Conservation (phyloP, 192 early-diverging fungal genomes). For the Funneliformis geosporum region DNA sequence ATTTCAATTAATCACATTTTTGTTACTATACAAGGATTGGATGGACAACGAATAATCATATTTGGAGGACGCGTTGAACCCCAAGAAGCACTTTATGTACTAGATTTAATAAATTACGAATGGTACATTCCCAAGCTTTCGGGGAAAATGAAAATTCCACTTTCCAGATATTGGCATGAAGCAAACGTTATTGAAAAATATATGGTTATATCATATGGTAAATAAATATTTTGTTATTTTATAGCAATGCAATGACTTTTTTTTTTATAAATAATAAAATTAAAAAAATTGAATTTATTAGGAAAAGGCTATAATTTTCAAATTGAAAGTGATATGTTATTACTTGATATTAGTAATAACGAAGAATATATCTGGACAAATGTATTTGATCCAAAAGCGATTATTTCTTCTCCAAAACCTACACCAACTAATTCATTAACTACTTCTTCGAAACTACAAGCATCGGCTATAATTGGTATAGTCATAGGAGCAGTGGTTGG, state of each 20-base stretch:
- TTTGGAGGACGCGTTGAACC: not conserved
- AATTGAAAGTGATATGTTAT: not conserved
- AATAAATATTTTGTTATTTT: not conserved
- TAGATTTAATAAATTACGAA: not conserved
- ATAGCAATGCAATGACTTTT: too few relatives aligned
- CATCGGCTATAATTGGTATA: too few relatives aligned
- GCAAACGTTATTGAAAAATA: not conserved
- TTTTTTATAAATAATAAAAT: too few relatives aligned
- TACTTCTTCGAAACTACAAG: too few relatives aligned
- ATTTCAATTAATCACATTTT: not conserved
- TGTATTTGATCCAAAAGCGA: not conserved
- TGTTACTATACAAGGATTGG: not conserved
- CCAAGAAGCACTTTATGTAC: not conserved
- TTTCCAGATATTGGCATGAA: not conserved
- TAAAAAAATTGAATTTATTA: not conserved
- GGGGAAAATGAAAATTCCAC: not conserved
- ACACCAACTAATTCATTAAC: too few relatives aligned
- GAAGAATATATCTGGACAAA: not conserved
- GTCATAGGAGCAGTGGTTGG: too few relatives aligned
- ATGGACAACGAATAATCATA: not conserved
- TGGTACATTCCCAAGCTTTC: not conserved
- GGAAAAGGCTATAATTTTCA: not conserved
- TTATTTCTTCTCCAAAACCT: not conserved
- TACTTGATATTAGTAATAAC: not conserved
- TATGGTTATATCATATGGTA: not conserved